phyloP scores from a whole-genome alignment of 495 filamentous ascomycete genomes.

The Corynascus novoguineensis region DNA sequence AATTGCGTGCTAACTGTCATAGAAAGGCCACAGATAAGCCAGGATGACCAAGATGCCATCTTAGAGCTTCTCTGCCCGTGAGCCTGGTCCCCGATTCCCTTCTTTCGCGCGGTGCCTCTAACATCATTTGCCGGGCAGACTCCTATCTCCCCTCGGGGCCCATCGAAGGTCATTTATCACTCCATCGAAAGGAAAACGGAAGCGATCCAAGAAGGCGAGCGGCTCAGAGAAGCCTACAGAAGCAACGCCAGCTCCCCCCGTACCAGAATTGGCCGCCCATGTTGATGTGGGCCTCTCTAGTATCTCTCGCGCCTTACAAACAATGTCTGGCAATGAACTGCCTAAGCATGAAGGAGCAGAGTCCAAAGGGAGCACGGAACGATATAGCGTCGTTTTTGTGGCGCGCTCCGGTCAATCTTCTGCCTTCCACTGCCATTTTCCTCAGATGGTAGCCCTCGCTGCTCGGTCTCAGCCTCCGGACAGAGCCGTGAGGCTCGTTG shows the following conservation, averaged over 20 bases:
- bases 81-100: constrained; percentile 14
- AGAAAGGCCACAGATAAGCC: constrained; percentile 44
- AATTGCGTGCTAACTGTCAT: constrained; percentile 1
- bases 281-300: constrained; percentile 55
- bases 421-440: constrained; percentile 54
- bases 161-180: constrained; percentile 44
- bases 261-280: constrained; percentile 45
- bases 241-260: constrained; percentile 25
- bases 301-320: constrained; percentile 51
- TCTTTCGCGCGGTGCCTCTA: background rate
- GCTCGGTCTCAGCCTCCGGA: constrained; percentile 36
- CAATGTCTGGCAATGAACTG: constrained; percentile 24
- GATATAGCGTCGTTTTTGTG: constrained; percentile 45
- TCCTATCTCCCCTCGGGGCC: constrained; percentile 52
- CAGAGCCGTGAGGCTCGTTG: constrained; percentile 47
- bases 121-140: constrained; percentile 30
- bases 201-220: constrained; percentile 31
- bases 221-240: constrained; percentile 4
- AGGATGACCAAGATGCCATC: constrained; percentile 48
- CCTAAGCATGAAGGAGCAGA: background rate
- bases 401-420: constrained; percentile 45
- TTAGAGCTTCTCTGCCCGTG: constrained; percentile 53
- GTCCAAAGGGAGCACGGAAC: background rate
- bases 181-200: constrained; percentile 51
- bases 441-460: constrained; percentile 50